Conservation (phyloP, 306 rosid genomes). For the Ceratonia siliqua region DNA sequence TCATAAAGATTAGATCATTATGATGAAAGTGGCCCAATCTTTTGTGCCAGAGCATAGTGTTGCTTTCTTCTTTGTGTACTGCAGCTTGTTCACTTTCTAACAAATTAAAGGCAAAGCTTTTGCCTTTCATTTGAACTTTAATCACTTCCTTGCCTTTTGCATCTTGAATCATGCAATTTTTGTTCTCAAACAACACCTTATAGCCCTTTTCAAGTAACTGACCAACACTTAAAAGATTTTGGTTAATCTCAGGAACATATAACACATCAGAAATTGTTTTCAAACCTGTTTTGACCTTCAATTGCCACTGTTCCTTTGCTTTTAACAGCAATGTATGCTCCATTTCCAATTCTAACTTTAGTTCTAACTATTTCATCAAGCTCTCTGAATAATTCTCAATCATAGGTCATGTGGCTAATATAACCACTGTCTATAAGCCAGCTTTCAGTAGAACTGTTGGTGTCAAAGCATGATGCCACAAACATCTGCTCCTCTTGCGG, state of each 20-base stretch:
- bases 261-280: neutral
- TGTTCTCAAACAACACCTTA: neutral
- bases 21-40: neutral
- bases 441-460: too few species aligned
- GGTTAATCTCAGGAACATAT: neutral
- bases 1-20: too few species aligned
- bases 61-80: too few species aligned
- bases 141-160: too few species aligned
- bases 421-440: neutral
- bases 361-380: neutral
- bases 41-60: neutral
- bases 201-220: neutral
- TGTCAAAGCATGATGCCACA: too few species aligned
- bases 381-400: neutral
- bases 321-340: neutral
- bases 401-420: neutral
- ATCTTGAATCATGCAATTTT: too few species aligned
- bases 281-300: neutral
- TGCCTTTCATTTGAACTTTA: too few species aligned
- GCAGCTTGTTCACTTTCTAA: too few species aligned
- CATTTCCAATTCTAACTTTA: too few species aligned
- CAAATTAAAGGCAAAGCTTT: too few species aligned
- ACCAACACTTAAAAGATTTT: neutral
- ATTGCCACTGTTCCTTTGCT: neutral
- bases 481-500: too few species aligned